Conservation (phyloP, 768 basidiomycete species). For the Mycena alexandri region DNA sequence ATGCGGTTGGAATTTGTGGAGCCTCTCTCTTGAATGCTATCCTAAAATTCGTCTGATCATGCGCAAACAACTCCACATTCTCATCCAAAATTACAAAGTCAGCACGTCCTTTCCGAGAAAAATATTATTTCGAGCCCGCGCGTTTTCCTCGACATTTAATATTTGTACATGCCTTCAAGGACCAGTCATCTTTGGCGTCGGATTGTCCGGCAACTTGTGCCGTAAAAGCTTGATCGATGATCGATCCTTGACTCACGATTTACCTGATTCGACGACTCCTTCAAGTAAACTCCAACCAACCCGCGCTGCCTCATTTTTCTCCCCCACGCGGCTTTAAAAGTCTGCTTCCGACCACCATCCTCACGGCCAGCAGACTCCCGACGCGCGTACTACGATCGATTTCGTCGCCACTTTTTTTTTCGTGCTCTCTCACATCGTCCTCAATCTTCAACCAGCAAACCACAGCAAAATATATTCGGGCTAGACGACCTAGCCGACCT, state of each 20-base stretch:
- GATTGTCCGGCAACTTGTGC: not conserved
- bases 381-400: conserved; percentile 4
- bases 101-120: no score
- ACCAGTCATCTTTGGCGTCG: no score
- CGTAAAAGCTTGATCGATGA: conserved; percentile 15
- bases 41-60: no score
- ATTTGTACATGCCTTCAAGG: no score
- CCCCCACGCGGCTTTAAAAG: not conserved
- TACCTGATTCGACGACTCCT: conserved; percentile 3
- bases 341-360: not conserved
- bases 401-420: conserved; percentile 18
- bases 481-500: conserved; percentile 18
- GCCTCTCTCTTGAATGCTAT: no score
- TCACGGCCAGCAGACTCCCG: not conserved
- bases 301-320: conserved; percentile 6
- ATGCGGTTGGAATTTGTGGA: no score
- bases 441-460: conserved; percentile 10
- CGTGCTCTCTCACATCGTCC: not conserved
- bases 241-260: conserved; percentile 30
- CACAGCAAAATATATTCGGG: conserved; percentile 21
- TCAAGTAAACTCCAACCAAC: conserved; percentile 16
- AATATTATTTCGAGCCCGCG: no score
- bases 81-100: no score
- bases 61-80: no score
- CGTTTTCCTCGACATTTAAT: no score